Evolutionary conservation across 805 yeast genomes (phyloP).

Genomic region (Candida golubevii): DNA sequence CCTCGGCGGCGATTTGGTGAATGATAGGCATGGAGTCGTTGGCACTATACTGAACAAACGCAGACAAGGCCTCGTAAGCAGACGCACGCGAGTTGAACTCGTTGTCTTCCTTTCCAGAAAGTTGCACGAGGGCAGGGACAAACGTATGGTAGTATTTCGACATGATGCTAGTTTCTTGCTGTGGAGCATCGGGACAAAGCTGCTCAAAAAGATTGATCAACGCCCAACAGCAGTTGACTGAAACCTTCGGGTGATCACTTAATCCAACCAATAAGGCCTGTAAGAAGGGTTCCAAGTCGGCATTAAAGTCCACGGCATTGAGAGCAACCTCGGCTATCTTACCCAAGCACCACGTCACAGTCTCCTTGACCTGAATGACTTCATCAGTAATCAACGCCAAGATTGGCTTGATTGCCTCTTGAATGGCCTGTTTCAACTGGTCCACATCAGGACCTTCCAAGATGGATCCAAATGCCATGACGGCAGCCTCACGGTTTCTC

Average conservation of each 20-base stretch:
- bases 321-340: conserved; percentile 86
- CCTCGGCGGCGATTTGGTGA: conserved; percentile 69
- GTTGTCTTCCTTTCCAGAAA: conserved; percentile 72
- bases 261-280: conserved; percentile 76
- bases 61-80: conserved; percentile 90
- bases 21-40: conserved; percentile 64
- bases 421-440: conserved; percentile 62
- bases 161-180: conserved; percentile 53
- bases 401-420: conserved; percentile 81
- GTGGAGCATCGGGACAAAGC: conserved; percentile 51
- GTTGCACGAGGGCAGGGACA: conserved; percentile 64
- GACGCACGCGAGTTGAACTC: conserved; percentile 88
- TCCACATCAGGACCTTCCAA: conserved; percentile 87
- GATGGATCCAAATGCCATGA: conserved; percentile 98
- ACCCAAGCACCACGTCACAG: conserved; percentile 98
- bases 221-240: conserved; percentile 98
- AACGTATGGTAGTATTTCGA: conserved; percentile 69
- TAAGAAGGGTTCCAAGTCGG: conserved; percentile 66
- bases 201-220: conserved; percentile 89
- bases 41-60: conserved; percentile 73
- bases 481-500: conserved; percentile 95
- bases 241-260: conserved; percentile 85
- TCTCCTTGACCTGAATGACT: conserved; percentile 83
- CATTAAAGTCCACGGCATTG: conserved; percentile 64
- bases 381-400: conserved; percentile 70